Conservation (phyloP, 164 flowering plant species). For the Buxus sempervirens region DNA sequence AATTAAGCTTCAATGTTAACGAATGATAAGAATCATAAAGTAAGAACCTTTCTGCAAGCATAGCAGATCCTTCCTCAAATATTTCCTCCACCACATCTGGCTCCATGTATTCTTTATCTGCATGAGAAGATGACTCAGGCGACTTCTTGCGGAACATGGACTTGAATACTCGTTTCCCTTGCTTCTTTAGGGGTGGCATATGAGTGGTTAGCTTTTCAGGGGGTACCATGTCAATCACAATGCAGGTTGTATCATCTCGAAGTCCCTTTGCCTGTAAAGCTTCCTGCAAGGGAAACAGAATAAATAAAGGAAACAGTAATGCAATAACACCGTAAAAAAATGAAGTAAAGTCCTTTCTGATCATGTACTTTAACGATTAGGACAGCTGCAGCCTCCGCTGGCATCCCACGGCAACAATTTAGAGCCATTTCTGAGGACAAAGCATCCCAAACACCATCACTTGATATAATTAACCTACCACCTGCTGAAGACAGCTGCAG, state of each 20-base stretch:
- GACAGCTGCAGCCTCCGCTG: conserved; percentile 82
- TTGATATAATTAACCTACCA: conserved; percentile 84
- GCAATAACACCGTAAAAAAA: not conserved
- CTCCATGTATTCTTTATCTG: conserved; percentile 54
- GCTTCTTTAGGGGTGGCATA: conserved; percentile 71
- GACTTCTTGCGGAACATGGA: conserved; percentile 71
- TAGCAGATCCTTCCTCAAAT: conserved; percentile 92
- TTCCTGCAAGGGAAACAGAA: conserved; percentile 49
- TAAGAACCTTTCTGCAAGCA: conserved; percentile 87
- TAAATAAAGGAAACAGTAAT: not conserved
- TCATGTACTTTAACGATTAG: conserved; percentile 76
- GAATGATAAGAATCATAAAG: not conserved
- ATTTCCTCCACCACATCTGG: conserved; percentile 87
- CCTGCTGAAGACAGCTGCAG: conserved; percentile 86
- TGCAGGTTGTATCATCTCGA: conserved; percentile 97
- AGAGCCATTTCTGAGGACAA: conserved; percentile 65
- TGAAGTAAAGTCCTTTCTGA: not conserved
- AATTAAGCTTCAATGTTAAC: not conserved
- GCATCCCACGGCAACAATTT: conserved; percentile 83
- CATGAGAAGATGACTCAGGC: conserved; percentile 55
- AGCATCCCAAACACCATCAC: conserved; percentile 99
- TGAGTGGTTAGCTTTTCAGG: conserved; percentile 61
- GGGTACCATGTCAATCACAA: conserved; percentile 79
- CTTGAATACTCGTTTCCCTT: conserved; percentile 74
- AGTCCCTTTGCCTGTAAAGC: conserved; percentile 75